Evolutionary conservation across 805 yeast genomes (phyloP).

Genomic region (Starmerella floricola): DNA sequence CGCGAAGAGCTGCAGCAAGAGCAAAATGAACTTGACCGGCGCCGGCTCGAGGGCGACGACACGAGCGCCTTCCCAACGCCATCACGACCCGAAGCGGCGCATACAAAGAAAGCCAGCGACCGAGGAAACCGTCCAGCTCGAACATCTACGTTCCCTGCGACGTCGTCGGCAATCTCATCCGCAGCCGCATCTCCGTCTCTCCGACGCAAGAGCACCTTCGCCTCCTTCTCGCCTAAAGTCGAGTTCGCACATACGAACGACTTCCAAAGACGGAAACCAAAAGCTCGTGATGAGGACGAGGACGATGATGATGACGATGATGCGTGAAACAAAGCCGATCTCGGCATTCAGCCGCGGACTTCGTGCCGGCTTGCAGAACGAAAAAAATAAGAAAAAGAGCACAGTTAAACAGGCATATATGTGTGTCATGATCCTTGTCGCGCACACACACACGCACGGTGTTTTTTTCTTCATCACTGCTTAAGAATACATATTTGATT

Average conservation of each 20-base stretch:
- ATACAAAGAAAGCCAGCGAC: no score
- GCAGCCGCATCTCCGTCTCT: not conserved
- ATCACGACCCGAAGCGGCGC: no score
- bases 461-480: no score
- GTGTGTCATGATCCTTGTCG: no score
- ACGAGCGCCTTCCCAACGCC: no score
- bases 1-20: not conserved
- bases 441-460: no score
- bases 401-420: no score
- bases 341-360: no score
- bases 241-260: constrained; percentile 16
- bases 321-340: no score
- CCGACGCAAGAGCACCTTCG: not conserved
- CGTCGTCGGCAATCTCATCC: not conserved
- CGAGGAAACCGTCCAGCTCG: not conserved
- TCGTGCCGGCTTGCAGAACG: no score
- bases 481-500: no score
- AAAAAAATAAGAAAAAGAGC: no score
- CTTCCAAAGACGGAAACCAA: constrained; percentile 13
- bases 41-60: not conserved
- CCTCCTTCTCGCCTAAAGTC: constrained; percentile 5
- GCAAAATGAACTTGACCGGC: not conserved
- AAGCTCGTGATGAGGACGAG: constrained; percentile 1
- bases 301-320: constrained; percentile 8
- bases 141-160: not conserved